Evolutionary conservation across 306 rosid species (phyloP).

Genomic region (Calophaca sinica): DNA sequence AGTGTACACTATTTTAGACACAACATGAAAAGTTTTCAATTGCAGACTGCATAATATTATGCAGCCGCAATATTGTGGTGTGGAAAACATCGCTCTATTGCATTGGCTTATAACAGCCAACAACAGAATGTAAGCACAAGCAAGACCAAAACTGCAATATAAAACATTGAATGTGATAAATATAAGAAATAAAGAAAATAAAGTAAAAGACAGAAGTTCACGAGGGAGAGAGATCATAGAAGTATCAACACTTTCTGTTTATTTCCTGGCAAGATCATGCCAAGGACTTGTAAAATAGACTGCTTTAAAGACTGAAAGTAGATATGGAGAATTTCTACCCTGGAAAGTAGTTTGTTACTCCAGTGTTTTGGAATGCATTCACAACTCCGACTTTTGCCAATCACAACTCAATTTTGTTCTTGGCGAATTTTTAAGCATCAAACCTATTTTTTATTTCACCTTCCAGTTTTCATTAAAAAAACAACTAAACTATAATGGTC

Average conservation of each 20-base stretch:
- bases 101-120: not conserved
- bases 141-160: constrained; percentile 5
- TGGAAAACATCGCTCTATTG: not conserved
- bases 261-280: constrained; percentile 31
- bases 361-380: constrained; percentile 26
- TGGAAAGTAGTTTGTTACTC: constrained; percentile 23
- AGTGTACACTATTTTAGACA: constrained; percentile 7
- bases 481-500: not conserved
- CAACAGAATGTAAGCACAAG: constrained; percentile 1
- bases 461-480: constrained; percentile 19
- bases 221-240: constrained; percentile 19
- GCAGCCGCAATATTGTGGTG: constrained; percentile 12
- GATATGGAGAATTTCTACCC: constrained; percentile 3
- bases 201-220: not conserved
- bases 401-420: constrained; percentile 37
- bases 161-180: constrained; percentile 11
- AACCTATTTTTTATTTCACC: constrained; percentile 16
- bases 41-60: not conserved
- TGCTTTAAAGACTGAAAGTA: constrained; percentile 23
- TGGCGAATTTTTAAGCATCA: constrained; percentile 28
- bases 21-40: constrained; percentile 14
- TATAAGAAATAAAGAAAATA: constrained; percentile 26
- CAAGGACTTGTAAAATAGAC: constrained; percentile 21
- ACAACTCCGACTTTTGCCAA: constrained; percentile 34
- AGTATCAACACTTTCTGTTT: constrained; percentile 2